Conservation (phyloP, 2,329 filamentous ascomycete genomes). For the Neopestalotiopsis sp. region DNA sequence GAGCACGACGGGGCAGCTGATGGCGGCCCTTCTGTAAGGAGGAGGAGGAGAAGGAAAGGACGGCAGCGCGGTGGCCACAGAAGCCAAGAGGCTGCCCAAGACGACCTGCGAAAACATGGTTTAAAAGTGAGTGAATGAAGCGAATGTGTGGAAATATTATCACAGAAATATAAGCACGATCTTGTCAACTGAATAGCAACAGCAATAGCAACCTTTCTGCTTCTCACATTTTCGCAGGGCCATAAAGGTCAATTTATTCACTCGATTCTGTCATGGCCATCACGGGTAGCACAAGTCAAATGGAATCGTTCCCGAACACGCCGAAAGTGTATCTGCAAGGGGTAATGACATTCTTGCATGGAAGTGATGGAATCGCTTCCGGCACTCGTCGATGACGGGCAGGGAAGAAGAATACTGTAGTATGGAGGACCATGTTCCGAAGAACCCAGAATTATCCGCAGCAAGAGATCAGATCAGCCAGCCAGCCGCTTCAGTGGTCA, state of each 20-base stretch:
- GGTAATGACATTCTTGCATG: not conserved
- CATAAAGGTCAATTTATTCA: not conserved
- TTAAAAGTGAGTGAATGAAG: not conserved
- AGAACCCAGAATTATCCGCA: not conserved
- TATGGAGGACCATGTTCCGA: slow-evolving; percentile 15
- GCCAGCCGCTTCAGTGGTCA: not conserved
- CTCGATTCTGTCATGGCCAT: not conserved
- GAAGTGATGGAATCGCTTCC: not conserved
- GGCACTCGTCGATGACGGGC: not conserved
- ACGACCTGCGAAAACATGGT: slow-evolving; percentile 9
- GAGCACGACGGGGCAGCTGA: slow-evolving; percentile 34
- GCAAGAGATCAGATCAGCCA: not conserved
- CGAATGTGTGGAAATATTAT: no score
- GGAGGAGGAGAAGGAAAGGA: not conserved
- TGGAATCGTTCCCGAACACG: not conserved
- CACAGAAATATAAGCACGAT: no score
- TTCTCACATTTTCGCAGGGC: not conserved
- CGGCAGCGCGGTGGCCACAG: slow-evolving; percentile 4
- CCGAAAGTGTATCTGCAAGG: slow-evolving; percentile 3
- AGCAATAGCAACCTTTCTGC: no score
- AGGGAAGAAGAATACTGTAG: no score
- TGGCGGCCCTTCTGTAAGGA: slow-evolving; percentile 16
- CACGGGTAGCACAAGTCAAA: not conserved
- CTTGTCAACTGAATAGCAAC: no score
- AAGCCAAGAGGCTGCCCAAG: slow-evolving; percentile 1